Conservation (phyloP, 2,329 filamentous ascomycete species). For the Diaporthe nobilis region DNA sequence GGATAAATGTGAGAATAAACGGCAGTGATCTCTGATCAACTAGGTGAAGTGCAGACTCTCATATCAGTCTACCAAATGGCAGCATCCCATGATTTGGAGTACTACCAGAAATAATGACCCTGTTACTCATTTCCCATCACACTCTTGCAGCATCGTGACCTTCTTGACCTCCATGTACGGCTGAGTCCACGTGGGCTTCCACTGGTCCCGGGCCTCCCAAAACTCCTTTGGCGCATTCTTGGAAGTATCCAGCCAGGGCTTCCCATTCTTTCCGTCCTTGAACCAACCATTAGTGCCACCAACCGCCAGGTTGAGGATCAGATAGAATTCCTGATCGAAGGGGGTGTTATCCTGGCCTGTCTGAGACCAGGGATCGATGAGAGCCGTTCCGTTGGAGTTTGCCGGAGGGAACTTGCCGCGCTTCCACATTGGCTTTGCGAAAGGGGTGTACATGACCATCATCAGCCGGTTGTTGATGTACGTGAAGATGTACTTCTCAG, state of each 20-base stretch:
- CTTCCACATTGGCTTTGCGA: constrained; percentile 76
- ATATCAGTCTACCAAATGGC: background rate
- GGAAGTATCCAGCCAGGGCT: constrained; percentile 84
- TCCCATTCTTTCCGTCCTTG: constrained; percentile 76
- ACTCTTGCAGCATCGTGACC: constrained; percentile 80
- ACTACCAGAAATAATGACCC: background rate
- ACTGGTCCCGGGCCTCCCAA: constrained; percentile 76
- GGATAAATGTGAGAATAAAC: background rate
- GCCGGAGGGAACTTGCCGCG: constrained; percentile 77
- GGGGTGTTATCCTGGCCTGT: constrained; percentile 75
- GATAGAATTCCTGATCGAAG: constrained; percentile 82
- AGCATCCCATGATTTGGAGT: background rate
- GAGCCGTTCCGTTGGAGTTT: constrained; percentile 74
- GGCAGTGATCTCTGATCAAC: no score
- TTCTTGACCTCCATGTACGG: constrained; percentile 78
- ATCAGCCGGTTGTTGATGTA: constrained; percentile 86
- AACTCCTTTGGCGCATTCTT: constrained; percentile 80
- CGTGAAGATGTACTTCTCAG: constrained; percentile 88
- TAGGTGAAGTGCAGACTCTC: background rate
- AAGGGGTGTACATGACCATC: constrained; percentile 85
- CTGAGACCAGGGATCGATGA: constrained; percentile 74
- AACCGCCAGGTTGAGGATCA: constrained; percentile 82
- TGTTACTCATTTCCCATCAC: constrained; percentile 71
- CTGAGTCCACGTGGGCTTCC: constrained; percentile 80
- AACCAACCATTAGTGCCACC: constrained; percentile 90